Percentiles rank a stretch among this genome's conserved stretches.
Evolutionary conservation across 306 rosid genomes (phyloP).

Genomic region (Pterocarpus santalinus): DNA sequence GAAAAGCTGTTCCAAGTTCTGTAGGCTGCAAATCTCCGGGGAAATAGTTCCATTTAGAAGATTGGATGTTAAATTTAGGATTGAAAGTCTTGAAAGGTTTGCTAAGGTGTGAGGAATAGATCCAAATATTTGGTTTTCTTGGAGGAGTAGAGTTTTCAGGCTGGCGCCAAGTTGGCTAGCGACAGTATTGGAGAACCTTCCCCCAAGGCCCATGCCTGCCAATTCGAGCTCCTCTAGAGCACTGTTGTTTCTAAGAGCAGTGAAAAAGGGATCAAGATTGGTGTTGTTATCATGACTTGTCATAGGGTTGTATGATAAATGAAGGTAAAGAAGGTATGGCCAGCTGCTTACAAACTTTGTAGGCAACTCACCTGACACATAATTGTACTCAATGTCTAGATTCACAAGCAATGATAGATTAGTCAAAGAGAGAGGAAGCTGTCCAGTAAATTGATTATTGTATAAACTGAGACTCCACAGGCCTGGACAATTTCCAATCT

Average conservation of each 20-base stretch:
- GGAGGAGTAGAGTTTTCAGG: slow-evolving; percentile 47
- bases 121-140: slow-evolving; percentile 72
- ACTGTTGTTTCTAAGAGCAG: slow-evolving; percentile 65
- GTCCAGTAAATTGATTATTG: slow-evolving; percentile 68
- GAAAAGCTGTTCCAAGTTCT: slow-evolving; percentile 63
- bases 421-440: slow-evolving; percentile 59
- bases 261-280: slow-evolving; percentile 68
- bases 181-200: slow-evolving; percentile 54
- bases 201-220: slow-evolving; percentile 76
- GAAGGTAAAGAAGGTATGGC: slow-evolving; percentile 56
- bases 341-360: slow-evolving; percentile 45
- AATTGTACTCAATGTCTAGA: slow-evolving; percentile 68
- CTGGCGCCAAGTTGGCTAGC: slow-evolving; percentile 44
- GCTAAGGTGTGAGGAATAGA: slow-evolving; percentile 64
- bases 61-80: slow-evolving; percentile 68
- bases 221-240: slow-evolving; percentile 66
- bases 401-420: slow-evolving; percentile 44
- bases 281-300: slow-evolving; percentile 63
- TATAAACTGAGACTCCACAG: slow-evolving; percentile 69
- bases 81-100: slow-evolving; percentile 57
- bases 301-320: slow-evolving; percentile 68
- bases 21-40: slow-evolving; percentile 48
- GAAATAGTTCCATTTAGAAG: slow-evolving; percentile 65
- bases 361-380: slow-evolving; percentile 69
- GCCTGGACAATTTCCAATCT: slow-evolving; percentile 68